Conservation (phyloP, 768 basidiomycete species). For the Mrakia frigida region DNA sequence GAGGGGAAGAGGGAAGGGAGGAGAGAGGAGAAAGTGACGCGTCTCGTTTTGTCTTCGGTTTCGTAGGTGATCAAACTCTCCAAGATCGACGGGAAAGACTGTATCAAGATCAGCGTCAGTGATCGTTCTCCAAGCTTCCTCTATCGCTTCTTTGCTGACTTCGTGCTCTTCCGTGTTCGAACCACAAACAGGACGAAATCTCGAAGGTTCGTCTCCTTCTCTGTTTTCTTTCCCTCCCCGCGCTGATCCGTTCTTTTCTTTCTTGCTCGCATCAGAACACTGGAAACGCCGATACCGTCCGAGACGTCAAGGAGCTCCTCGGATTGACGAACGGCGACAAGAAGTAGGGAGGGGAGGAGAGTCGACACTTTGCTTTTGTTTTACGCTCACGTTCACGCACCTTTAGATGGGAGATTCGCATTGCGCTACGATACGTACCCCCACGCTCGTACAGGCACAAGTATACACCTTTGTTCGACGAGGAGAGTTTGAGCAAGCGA, state of each 20-base stretch:
- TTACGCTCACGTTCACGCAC: too few relatives aligned
- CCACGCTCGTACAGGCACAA: too few relatives aligned
- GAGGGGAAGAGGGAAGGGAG: too few relatives aligned
- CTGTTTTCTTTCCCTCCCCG: background rate
- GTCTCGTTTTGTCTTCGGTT: background rate
- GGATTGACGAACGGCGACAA: too few relatives aligned
- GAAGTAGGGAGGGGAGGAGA: too few relatives aligned
- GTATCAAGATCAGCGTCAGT: slow-evolving; percentile 94
- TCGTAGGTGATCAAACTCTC: slow-evolving; percentile 49
- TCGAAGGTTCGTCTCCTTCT: slow-evolving; percentile 56
- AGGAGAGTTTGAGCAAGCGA: too few relatives aligned
- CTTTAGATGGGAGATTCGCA: too few relatives aligned
- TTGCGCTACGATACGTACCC: too few relatives aligned
- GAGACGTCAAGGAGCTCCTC: slow-evolving; percentile 53
- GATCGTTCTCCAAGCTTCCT: slow-evolving; percentile 58
- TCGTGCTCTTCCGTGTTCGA: background rate
- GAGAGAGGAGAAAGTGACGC: slow-evolving; percentile 54
- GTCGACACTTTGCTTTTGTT: too few relatives aligned
- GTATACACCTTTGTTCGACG: too few relatives aligned
- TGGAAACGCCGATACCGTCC: slow-evolving; percentile 58
- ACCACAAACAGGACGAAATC: slow-evolving; percentile 58
- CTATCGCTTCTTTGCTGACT: background rate
- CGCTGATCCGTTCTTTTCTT: background rate
- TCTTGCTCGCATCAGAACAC: slow-evolving; percentile 52
- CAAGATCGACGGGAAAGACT: slow-evolving; percentile 64